Percentiles rank a stretch among this genome's conserved stretches.
phyloP scores from a whole-genome alignment of 345 rosid species.

The Eucalyptus polybractea region DNA sequence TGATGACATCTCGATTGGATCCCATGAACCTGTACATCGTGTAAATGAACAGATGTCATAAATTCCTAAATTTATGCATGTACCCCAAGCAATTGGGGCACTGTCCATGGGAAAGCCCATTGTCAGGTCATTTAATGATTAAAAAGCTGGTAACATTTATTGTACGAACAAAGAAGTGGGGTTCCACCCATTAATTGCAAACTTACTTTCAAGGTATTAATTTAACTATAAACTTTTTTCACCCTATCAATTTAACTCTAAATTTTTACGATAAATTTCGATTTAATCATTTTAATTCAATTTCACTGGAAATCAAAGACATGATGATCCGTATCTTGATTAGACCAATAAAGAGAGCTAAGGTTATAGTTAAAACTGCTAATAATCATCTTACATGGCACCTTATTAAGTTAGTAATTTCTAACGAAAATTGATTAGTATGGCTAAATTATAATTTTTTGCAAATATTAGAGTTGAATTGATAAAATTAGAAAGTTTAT shows the following conservation, averaged over 20 bases:
- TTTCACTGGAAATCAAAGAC: rapidly evolving
- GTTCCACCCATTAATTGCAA: background rate
- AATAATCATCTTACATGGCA: too few relatives aligned
- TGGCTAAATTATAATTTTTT: too few relatives aligned
- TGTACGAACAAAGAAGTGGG: background rate
- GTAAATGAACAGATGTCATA: background rate
- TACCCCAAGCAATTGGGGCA: background rate
- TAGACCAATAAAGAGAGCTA: too few relatives aligned
- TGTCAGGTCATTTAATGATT: background rate
- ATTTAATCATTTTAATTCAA: too few relatives aligned
- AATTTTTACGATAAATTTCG: rapidly evolving
- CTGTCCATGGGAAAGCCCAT: background rate
- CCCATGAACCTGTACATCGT: background rate
- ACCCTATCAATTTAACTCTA: too few relatives aligned
- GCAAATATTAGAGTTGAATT: too few relatives aligned
- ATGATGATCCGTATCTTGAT: too few relatives aligned
- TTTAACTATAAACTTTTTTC: rapidly evolving
- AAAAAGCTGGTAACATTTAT: too few relatives aligned
- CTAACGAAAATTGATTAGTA: rapidly evolving
- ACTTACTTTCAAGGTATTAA: too few relatives aligned
- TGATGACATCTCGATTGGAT: background rate
- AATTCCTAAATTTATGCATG: background rate
- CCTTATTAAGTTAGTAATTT: too few relatives aligned
- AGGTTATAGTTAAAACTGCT: too few relatives aligned
- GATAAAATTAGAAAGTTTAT: too few relatives aligned